A percentile compares a stretch with the other conserved stretches of the same genome.
Evolutionary conservation across 352 stramenopile species (phyloP).

Genomic region (Globisporangium iwayamae): DNA sequence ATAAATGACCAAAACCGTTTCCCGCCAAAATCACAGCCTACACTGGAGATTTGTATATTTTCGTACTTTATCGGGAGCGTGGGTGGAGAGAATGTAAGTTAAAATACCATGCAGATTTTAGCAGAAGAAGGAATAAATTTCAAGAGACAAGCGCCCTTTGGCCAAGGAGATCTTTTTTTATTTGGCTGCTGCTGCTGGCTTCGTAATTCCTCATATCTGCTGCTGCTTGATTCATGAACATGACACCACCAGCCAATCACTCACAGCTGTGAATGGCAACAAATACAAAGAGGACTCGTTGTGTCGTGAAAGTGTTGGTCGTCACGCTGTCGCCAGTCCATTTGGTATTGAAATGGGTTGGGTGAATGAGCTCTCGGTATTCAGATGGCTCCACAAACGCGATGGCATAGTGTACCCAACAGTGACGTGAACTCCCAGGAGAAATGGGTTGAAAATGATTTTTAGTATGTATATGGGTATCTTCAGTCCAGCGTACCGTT

Average conservation of each 20-base stretch:
- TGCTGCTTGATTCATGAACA: too few species aligned
- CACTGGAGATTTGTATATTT: background rate
- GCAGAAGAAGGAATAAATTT: background rate
- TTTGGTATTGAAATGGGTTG: too few species aligned
- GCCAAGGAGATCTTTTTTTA: background rate
- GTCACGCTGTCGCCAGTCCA: background rate
- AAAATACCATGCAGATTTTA: background rate
- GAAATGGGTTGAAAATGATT: background rate
- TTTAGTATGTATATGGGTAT: background rate
- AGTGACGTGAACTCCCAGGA: too few species aligned
- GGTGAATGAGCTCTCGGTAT: too few species aligned
- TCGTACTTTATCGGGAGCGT: background rate
- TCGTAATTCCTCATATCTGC: background rate
- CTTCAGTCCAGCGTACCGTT: background rate
- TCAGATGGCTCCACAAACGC: too few species aligned
- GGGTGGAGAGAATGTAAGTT: background rate
- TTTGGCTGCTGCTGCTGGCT: background rate
- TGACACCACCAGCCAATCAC: background rate
- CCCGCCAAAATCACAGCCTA: conserved; percentile 3
- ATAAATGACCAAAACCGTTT: conserved; percentile 9
- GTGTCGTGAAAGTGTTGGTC: background rate
- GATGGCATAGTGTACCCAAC: too few species aligned
- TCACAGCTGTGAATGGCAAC: background rate
- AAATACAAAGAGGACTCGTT: background rate
- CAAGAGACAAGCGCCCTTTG: background rate